A percentile compares a stretch with the other conserved stretches of the same genome.
These are phyloP conservation scores for Toxoplasma gondii DNA, from an alignment of 169 alveolate species.

Conservation along the genomic window DNA sequence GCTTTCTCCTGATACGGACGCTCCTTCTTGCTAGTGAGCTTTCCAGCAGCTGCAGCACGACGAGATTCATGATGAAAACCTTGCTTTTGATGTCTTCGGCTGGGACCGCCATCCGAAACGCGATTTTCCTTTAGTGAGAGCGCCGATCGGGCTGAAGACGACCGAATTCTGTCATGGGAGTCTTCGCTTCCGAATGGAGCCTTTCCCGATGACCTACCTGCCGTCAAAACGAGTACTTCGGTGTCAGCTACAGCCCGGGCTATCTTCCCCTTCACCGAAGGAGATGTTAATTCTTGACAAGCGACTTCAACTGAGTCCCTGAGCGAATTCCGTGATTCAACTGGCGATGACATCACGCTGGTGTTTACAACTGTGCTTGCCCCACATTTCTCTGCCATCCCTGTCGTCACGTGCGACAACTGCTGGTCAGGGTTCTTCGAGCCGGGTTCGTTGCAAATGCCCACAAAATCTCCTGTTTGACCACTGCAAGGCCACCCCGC, in stretches of 20 bases:
- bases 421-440: neutral
- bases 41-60: slow-evolving; percentile 40
- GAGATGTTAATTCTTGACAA: neutral
- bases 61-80: neutral
- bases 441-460: neutral
- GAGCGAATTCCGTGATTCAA: neutral
- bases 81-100: neutral
- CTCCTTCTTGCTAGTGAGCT: slow-evolving; percentile 34
- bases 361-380: neutral
- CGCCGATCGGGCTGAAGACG: neutral
- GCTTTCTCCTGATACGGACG: slow-evolving; percentile 46
- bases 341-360: too few relatives aligned
- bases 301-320: neutral
- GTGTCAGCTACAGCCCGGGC: neutral
- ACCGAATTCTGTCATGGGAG: neutral
- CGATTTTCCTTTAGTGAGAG: neutral
- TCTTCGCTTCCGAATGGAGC: neutral
- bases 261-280: neutral
- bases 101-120: neutral
- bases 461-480: neutral
- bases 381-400: slow-evolving; percentile 15
- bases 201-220: neutral
- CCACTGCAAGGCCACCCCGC: neutral
- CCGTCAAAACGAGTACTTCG: neutral
- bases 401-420: neutral